phyloP scores from a whole-genome alignment of 2,329 filamentous ascomycete genomes.

The Lachnellula hyalina region DNA sequence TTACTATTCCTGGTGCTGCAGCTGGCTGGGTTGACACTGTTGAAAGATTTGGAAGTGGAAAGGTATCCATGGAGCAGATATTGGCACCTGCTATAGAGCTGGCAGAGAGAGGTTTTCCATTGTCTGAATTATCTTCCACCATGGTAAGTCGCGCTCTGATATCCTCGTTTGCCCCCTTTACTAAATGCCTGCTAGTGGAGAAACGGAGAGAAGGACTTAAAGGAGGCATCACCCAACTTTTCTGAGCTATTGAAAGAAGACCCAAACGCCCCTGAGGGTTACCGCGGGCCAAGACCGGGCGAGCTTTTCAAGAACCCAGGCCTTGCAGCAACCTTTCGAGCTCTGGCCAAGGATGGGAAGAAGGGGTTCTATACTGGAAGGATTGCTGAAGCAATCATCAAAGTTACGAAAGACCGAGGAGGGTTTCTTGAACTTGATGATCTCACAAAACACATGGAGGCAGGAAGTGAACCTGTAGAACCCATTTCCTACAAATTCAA shows the following conservation, averaged over 20 bases:
- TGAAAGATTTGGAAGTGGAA: conserved; percentile 84
- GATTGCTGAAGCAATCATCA: conserved; percentile 75
- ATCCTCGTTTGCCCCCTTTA: background rate
- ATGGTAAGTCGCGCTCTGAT: conserved; percentile 19
- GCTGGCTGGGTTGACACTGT: conserved; percentile 92
- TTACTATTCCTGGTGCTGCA: conserved; percentile 83
- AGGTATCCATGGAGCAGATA: conserved; percentile 69
- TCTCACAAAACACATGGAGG: conserved; percentile 67
- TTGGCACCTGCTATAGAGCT: conserved; percentile 78
- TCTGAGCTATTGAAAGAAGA: conserved; percentile 83
- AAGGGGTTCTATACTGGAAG: conserved; percentile 85
- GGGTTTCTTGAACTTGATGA: conserved; percentile 77
- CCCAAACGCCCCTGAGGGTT: conserved; percentile 59
- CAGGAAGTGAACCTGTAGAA: conserved; percentile 72
- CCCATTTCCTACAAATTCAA: conserved; percentile 78
- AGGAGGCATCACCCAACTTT: conserved; percentile 75
- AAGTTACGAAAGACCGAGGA: conserved; percentile 69
- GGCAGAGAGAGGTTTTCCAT: conserved; percentile 83
- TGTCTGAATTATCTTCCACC: conserved; percentile 60
- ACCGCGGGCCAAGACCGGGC: conserved; percentile 68
- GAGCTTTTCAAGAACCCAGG: conserved; percentile 86
- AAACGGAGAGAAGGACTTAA: conserved; percentile 55
- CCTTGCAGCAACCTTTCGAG: conserved; percentile 74
- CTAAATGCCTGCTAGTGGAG: conserved; percentile 57
- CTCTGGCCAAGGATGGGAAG: conserved; percentile 75